Evolutionary conservation across 1,284 basidiomycete genomes (phyloP).

Genomic region (Cutaneotrichosporon dermatis): DNA sequence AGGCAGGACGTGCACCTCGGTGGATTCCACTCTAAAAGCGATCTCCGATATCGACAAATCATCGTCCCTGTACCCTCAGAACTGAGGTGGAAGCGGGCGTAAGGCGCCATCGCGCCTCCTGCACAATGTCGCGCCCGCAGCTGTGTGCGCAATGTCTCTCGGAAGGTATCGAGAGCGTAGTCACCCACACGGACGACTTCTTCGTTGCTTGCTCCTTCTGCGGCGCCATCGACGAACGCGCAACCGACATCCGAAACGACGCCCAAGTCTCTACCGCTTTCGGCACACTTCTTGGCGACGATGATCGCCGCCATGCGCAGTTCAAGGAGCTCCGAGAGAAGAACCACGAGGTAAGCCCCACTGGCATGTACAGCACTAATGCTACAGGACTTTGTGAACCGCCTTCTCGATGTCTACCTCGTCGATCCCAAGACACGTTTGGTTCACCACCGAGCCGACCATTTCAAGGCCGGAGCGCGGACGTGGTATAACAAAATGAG

Average conservation of each 20-base stretch:
- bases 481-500: conserved; percentile 18
- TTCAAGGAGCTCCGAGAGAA: conserved; percentile 10
- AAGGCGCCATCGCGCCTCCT: background rate
- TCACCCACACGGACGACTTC: background rate
- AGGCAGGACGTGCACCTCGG: conserved; percentile 8
- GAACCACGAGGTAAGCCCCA: conserved; percentile 15
- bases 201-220: conserved; percentile 25
- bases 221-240: conserved; percentile 23
- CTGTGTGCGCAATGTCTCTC: conserved; percentile 9
- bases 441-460: conserved; percentile 1
- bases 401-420: conserved; percentile 14
- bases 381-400: conserved; percentile 11
- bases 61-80: too few relatives aligned
- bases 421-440: conserved; percentile 9
- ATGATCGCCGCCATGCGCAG: conserved; percentile 2
- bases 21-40: background rate
- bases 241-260: conserved; percentile 14
- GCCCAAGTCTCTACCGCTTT: conserved; percentile 13
- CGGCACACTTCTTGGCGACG: conserved; percentile 21
- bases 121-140: background rate
- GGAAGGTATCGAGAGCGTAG: conserved; percentile 4
- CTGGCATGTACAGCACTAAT: background rate
- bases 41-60: too few relatives aligned
- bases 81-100: too few relatives aligned
- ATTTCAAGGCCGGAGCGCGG: conserved; percentile 17